These are phyloP conservation scores for Pythium scleroteichum DNA, from an alignment of 352 stramenopile species.

Conservation along the genomic window DNA sequence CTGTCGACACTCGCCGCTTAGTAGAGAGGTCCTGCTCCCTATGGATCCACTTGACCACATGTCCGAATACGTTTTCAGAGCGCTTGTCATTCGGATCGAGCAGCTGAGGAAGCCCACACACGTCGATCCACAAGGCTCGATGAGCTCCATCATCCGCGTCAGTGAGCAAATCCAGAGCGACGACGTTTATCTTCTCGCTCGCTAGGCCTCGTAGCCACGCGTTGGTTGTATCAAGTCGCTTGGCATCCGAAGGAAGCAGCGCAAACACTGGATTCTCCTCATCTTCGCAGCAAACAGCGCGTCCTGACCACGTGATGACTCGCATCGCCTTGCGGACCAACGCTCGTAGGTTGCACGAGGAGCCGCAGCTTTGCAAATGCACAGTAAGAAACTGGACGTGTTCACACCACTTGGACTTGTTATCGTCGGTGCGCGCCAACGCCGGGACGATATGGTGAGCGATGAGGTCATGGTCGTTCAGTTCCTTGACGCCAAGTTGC, in stretches of 20 bases:
- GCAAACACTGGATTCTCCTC: slow-evolving; percentile 12
- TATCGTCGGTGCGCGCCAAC: slow-evolving; percentile 23
- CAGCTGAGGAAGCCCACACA: slow-evolving; percentile 41
- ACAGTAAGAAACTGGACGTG: slow-evolving; percentile 22
- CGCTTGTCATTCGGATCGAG: slow-evolving; percentile 35
- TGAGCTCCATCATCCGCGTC: slow-evolving; percentile 26
- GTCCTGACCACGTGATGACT: slow-evolving; percentile 20
- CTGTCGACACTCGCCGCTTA: slow-evolving; percentile 45
- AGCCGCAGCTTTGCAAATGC: slow-evolving; percentile 14
- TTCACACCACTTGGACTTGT: slow-evolving; percentile 6
- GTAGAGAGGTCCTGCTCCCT: slow-evolving; percentile 30
- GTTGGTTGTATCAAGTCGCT: slow-evolving; percentile 1
- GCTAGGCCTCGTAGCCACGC: slow-evolving; percentile 10
- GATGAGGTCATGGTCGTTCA: slow-evolving; percentile 76
- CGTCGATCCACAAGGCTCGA: slow-evolving; percentile 41
- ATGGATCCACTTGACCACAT: slow-evolving; percentile 54
- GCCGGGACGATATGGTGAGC: slow-evolving; percentile 57
- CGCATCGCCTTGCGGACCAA: slow-evolving; percentile 18
- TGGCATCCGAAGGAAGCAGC: slow-evolving; percentile 6
- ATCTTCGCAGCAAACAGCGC: background rate
- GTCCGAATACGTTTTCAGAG: slow-evolving; percentile 20
- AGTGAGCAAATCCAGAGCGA: slow-evolving; percentile 9
- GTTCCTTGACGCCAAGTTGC: slow-evolving; percentile 56
- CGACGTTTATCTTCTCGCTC: slow-evolving; percentile 10
- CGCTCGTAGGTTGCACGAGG: slow-evolving; percentile 1